Conservation (phyloP, 345 rosid species). For the Eucalyptus viminalis region DNA sequence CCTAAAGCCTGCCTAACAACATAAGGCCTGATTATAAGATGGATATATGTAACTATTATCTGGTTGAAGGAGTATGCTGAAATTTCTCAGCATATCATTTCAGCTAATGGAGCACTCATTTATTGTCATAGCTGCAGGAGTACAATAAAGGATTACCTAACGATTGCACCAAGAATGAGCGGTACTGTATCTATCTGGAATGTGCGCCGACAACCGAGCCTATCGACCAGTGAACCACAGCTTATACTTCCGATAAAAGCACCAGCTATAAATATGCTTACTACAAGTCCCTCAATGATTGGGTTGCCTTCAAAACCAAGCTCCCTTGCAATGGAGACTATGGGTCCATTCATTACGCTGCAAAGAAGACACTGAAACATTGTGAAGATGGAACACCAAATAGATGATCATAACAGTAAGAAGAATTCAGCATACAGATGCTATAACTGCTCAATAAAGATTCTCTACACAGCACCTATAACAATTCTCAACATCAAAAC, state of each 20-base stretch:
- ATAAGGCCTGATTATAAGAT: not conserved
- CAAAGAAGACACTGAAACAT: not conserved
- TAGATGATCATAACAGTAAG: not conserved
- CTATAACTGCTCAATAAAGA: not conserved
- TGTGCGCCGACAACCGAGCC: slow-evolving; percentile 56
- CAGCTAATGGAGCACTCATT: not conserved
- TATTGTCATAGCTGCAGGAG: not conserved
- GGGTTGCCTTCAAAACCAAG: slow-evolving; percentile 67
- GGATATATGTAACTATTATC: not conserved
- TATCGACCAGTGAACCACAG: slow-evolving; percentile 47
- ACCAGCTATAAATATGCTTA: slow-evolving; percentile 74
- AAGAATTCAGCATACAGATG: not conserved
- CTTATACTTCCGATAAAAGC: slow-evolving; percentile 68
- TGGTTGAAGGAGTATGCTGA: not conserved
- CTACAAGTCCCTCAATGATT: slow-evolving; percentile 67
- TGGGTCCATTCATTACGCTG: slow-evolving; percentile 86
- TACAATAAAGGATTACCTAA: slow-evolving; percentile 25
- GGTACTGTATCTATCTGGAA: slow-evolving; percentile 53
- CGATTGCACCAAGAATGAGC: slow-evolving; percentile 50
- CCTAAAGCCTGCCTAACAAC: not conserved
- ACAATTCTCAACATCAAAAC: not conserved
- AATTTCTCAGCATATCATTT: not conserved
- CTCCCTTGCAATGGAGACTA: slow-evolving; percentile 56
- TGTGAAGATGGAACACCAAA: not conserved
- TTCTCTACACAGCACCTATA: not conserved